Evolutionary conservation across 2,329 filamentous ascomycete genomes (phyloP), one percentile per base, ranked within the genome.

Genomic region (Thielaviopsis musarum): DNA sequence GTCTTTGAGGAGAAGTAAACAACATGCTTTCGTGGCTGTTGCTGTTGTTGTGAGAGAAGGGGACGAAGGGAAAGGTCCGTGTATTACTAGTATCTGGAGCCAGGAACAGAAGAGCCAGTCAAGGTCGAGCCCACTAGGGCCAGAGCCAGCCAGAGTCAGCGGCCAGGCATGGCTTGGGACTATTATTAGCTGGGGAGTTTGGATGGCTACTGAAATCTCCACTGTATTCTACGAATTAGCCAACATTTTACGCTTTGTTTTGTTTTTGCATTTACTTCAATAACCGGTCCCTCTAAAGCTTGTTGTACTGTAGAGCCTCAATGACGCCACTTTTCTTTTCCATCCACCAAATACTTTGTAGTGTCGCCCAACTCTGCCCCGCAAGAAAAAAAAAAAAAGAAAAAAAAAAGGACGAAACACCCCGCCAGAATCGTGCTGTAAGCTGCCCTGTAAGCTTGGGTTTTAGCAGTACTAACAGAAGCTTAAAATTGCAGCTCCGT

Each of bases 1-100:
- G 88, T 98, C 34, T 82, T 83, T 68, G 79, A 81, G 61, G 69
- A 70, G 45, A 51, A 56, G 22, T 34, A 61, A 58, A 54, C 54
- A 41, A 41, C 38, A 13, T 45, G 13, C 4, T n/a, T 5, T 45
- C n/a, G 38, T n/a, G 10, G 15, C 15, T n/a, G 21, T n/a, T 34
- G 45, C n/a, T 6, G 4, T 28, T 30, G 22, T 21, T 49, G 22
- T 21, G 5, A 10, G 17, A 19, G n/a, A 10, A 17, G 9, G 55
- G 28, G 17, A 34, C 7, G 15, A 41, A 52, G 38, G 53, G 52
- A 52, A 22, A 38, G n/a, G 22, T 19, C 34, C 51, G 26, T 61
- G 60, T 61, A 56, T 38, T 56, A 56, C 30, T 61, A 59, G 28
- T 59, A 54, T 19, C 5, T 45, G 38, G 72, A 76, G 58, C 73